Base-by-base conservation (phyloP, 2,329 filamentous ascomycete genomes). In the Madurella fahalii region DNA sequence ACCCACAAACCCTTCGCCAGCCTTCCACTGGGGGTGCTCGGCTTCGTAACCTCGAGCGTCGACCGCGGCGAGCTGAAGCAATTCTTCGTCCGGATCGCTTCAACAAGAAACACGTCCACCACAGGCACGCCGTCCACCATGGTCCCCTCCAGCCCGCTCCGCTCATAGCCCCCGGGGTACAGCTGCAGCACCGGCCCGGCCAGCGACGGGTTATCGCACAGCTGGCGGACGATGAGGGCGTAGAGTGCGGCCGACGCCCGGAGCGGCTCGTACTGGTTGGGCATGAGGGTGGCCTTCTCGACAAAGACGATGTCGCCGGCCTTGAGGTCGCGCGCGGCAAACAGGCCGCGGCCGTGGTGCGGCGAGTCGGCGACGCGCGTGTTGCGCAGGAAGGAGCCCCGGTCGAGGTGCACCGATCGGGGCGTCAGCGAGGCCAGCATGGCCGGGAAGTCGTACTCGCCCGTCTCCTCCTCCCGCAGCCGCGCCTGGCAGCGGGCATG, bases 181-280 rank as follows among this genome's bases (percentile, higher is more conserved):
- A 75, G 65, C 8, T 39, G 25, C 37, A 74, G 66, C 0, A 73
- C 63, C 13, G 61, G 60, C 1, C 61, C 49, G 16, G 69, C 68
- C 2, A 71, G 61, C 0, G 69, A 71, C 0, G 73, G 71, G 56
- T 73, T 74, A 60, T 74, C 68, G 50, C 63, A 65, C 42, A 74
- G 67, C 39, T 73, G 71, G 25, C 71, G 67, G 2, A 73, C 67
- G 47, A 73, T 67, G 5, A 67, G 64, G 46, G 74, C 72, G 62
- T 74, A 75, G 1, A 76, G 71, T 46, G 76, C 72, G 0, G 72
- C 72, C 5, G 74, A 73, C 37, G 74, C 66, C 20, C 69, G 67
- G 11, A 69, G 58, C 17, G 66, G 66, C 55, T 75, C 71, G 61
- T 74, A 73, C 52, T 73, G 69, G 68, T 73, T 75, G 0, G 71